Conservation (phyloP, 495 filamentous ascomycete species). For the Penicillium salamii region DNA sequence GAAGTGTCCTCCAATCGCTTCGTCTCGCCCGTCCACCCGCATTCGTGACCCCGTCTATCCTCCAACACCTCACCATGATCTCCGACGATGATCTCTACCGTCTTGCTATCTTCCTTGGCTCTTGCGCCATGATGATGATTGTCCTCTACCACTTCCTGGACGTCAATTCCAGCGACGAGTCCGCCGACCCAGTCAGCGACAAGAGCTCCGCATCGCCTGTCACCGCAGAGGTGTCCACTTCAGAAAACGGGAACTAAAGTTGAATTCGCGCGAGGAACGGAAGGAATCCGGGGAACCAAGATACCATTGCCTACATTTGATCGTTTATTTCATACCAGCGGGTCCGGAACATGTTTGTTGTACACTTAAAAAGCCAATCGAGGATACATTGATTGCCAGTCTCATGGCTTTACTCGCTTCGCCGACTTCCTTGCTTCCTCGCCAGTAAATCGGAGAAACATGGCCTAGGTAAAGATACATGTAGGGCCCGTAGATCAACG, state of each 20-base stretch:
- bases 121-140: constrained; percentile 86
- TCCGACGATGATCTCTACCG: constrained; percentile 79
- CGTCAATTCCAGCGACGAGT: constrained; percentile 72
- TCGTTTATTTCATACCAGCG: constrained; percentile 4
- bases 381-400: neutral
- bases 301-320: constrained; percentile 8
- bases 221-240: constrained; percentile 7
- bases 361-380: constrained; percentile 1
- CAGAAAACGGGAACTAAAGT: constrained; percentile 6
- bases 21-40: neutral
- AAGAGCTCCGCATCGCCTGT: constrained; percentile 9
- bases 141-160: constrained; percentile 97
- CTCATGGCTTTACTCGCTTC: neutral
- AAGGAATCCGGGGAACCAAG: constrained; percentile 1
- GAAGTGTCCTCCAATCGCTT: constrained; percentile 5
- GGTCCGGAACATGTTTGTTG: constrained; percentile 2
- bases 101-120: constrained; percentile 92
- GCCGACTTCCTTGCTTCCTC: neutral
- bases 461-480: too few species aligned
- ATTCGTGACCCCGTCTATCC: neutral
- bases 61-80: constrained; percentile 59
- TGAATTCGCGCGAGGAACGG: neutral
- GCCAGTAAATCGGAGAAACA: neutral
- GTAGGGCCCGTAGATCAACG: too few species aligned
- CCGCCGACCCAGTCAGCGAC: constrained; percentile 11